Evolutionary conservation across 2,329 filamentous ascomycete species (phyloP), one percentile per base, ranked within the genome.

Genomic region (Blastomyces silverae): DNA sequence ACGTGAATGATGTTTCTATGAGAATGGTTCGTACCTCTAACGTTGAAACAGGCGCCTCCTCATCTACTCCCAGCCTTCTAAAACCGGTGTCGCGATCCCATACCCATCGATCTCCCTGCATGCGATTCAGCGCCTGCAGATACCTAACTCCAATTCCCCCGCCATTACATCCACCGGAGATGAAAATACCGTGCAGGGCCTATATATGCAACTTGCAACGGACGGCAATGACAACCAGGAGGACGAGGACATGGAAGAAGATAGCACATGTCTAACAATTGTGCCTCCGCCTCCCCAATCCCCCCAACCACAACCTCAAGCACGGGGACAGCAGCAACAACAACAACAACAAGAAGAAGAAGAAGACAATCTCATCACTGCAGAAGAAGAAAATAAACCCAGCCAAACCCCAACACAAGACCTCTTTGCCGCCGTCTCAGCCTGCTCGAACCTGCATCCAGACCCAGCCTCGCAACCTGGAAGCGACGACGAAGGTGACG

Each of bases 81-180:
- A 72, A 6, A 67, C 71, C 2, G 79, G 79, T 58, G 67, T 82
- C 65, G 74, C 79, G 42, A 80, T 82, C 61, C 77, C 79, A 50
- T 82, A 82, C 70, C 80, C 78, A 7, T 75, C 75, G 50, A 81
- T 82, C 69, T 80, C 79, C 25, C 72, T 82, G 2, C 80, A 82
- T 66, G 80, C 80, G 31, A 78, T 81, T 67, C 79, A 81, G 68
- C 75, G 78, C 48, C 74, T 80, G 31, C 76, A 69, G 8, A 65
- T 77, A 55, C 78, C 77, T 31, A 68, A 66, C 17, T 64, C 69
- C 17, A 17, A 71, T 1, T 66, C 67, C 25, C 57, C 62, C 10
- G 13, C 34, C 17, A n/a, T 3, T 20, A 1, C 34, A 13, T 37
- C 53, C 31, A 57, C 66, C 8, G 57, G 62, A 6, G 65, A 66